Percentiles rank a stretch among this genome's conserved stretches.
Conservation (phyloP, 805 yeast species). For the Candida tammaniensis region DNA sequence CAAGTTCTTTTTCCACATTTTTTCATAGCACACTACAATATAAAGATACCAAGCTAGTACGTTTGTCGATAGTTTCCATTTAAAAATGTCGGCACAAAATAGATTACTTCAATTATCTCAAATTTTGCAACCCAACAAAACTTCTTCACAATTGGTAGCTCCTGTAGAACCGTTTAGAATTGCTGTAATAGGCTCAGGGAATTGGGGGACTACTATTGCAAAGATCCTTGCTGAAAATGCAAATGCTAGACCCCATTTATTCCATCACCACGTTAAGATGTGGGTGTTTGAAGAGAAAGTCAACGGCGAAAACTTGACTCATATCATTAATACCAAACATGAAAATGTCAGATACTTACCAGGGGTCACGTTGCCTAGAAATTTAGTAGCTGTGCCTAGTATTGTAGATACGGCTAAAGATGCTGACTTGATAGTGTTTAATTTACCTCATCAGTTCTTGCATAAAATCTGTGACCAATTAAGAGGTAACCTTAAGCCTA, state of each 20-base stretch:
- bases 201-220: constrained; percentile 49
- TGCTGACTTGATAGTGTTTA: constrained; percentile 44
- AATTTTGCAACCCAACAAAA: constrained; percentile 21
- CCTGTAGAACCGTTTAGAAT: constrained; percentile 30
- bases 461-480: constrained; percentile 37
- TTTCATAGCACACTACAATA: too few relatives aligned
- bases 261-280: constrained; percentile 39
- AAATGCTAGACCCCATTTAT: constrained; percentile 35
- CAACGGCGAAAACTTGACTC: constrained; percentile 40
- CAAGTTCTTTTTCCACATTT: too few relatives aligned
- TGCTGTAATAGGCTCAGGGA: constrained; percentile 45
- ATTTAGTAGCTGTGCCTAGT: constrained; percentile 40
- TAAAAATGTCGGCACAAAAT: constrained; percentile 9
- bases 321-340: constrained; percentile 41
- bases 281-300: constrained; percentile 45
- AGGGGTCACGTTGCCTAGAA: constrained; percentile 38
- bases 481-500: constrained; percentile 36
- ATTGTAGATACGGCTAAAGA: constrained; percentile 35
- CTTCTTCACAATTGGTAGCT: constrained; percentile 12
- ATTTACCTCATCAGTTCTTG: constrained; percentile 46
- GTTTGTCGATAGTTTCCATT: too few relatives aligned
- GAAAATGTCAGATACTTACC: constrained; percentile 46
- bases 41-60: too few relatives aligned
- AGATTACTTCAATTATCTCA: constrained; percentile 30
- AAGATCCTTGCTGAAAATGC: constrained; percentile 45